Evolutionary conservation across 2,329 filamentous ascomycete genomes (phyloP).

Genomic region (Dactylellina parvicollis): DNA sequence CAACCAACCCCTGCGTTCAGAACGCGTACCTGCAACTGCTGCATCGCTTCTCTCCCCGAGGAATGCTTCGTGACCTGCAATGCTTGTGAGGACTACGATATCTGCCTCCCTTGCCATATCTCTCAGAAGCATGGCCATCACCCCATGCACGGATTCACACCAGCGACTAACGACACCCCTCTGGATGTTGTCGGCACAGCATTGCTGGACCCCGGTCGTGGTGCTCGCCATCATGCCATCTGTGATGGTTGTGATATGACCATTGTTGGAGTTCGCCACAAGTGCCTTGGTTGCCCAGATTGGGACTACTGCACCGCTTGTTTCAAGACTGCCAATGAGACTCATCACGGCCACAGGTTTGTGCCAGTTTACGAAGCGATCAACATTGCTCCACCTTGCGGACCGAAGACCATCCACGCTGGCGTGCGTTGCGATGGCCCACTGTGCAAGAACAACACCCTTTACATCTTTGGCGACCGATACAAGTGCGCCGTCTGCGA

Average conservation of each 20-base stretch:
- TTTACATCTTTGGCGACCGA: slow-evolving; percentile 80
- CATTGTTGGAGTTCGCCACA: slow-evolving; percentile 90
- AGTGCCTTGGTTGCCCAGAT: slow-evolving; percentile 95
- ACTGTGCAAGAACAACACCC: slow-evolving; percentile 73
- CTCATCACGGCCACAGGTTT: slow-evolving; percentile 87
- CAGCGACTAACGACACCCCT: slow-evolving; percentile 72
- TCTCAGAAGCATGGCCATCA: slow-evolving; percentile 86
- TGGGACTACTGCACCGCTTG: slow-evolving; percentile 94
- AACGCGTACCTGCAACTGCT: slow-evolving; percentile 76
- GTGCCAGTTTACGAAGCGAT: slow-evolving; percentile 80
- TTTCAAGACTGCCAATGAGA: slow-evolving; percentile 70
- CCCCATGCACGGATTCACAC: slow-evolving; percentile 81
- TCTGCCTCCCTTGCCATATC: slow-evolving; percentile 84
- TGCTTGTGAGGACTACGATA: slow-evolving; percentile 86
- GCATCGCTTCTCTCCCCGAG: slow-evolving; percentile 71
- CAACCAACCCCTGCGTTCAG: slow-evolving; percentile 48
- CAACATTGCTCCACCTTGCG: slow-evolving; percentile 61
- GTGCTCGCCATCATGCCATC: slow-evolving; percentile 83
- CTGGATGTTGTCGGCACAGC: slow-evolving; percentile 71
- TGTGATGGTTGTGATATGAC: slow-evolving; percentile 93
- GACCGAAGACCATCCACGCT: slow-evolving; percentile 70
- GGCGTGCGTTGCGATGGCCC: slow-evolving; percentile 97
- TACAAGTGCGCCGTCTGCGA: slow-evolving; percentile 98
- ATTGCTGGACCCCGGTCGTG: slow-evolving; percentile 81
- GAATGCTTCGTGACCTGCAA: slow-evolving; percentile 84